Evolutionary conservation across 1,284 basidiomycete species (phyloP).

Genomic region (Heterobasidion occidentale): DNA sequence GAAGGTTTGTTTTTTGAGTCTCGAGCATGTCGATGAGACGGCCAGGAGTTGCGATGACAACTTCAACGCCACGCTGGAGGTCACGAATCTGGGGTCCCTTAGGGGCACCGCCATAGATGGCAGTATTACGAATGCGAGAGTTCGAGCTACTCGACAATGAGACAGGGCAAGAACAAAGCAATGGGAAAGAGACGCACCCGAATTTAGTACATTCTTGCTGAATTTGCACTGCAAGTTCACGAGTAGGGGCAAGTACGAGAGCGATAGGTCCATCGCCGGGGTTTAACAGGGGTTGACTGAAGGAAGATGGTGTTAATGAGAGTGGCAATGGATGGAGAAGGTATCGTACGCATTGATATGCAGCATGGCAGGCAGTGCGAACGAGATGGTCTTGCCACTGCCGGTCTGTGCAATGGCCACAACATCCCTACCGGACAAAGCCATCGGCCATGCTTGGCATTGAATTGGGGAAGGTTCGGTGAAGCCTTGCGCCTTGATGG

Average conservation of each 20-base stretch:
- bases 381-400: slow-evolving; percentile 96
- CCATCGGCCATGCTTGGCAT: slow-evolving; percentile 99
- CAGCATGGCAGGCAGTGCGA: slow-evolving; percentile 97
- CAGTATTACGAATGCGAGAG: slow-evolving; percentile 95
- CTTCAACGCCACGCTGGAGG: slow-evolving; percentile 92
- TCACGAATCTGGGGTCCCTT: slow-evolving; percentile 99
- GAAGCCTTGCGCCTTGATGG: slow-evolving; percentile 94
- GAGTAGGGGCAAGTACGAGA: slow-evolving; percentile 93
- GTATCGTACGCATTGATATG: slow-evolving; percentile 91
- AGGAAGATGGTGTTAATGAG: slow-evolving; percentile 1
- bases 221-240: slow-evolving; percentile 97
- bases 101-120: slow-evolving; percentile 97
- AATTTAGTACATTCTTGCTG: slow-evolving; percentile 99
- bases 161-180: background rate
- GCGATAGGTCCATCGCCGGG: slow-evolving; percentile 97
- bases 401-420: slow-evolving; percentile 97
- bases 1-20: slow-evolving; percentile 92
- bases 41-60: slow-evolving; percentile 90
- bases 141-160: slow-evolving; percentile 50
- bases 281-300: slow-evolving; percentile 83
- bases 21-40: slow-evolving; percentile 95
- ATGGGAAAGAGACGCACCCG: slow-evolving; percentile 43
- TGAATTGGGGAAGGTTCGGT: slow-evolving; percentile 88
- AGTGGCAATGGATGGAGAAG: background rate
- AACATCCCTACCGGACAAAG: slow-evolving; percentile 87